phyloP scores from a whole-genome alignment of 805 yeast species.

The Kodamaea sagamina region DNA sequence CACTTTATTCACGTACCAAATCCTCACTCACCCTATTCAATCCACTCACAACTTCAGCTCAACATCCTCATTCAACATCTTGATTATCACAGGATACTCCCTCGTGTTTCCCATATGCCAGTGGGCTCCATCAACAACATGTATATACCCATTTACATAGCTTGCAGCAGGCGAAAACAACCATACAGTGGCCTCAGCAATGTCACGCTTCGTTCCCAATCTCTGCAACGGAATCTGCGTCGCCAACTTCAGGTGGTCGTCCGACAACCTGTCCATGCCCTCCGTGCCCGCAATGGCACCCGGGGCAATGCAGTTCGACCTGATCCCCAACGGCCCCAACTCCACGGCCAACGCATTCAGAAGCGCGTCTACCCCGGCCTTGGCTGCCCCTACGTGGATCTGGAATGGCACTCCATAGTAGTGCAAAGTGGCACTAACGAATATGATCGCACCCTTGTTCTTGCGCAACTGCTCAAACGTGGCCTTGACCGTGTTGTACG shows the following conservation, averaged over 20 bases:
- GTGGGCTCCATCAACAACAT: constrained; percentile 86
- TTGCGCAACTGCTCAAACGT: constrained; percentile 38
- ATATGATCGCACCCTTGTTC: constrained; percentile 38
- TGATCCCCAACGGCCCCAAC: constrained; percentile 31
- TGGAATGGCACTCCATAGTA: constrained; percentile 46
- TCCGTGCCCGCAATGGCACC: constrained; percentile 32
- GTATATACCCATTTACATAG: constrained; percentile 74
- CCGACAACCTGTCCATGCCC: constrained; percentile 26
- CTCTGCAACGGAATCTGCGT: constrained; percentile 64
- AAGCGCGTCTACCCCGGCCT: constrained; percentile 34
- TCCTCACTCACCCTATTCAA: no score
- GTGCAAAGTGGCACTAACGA: constrained; percentile 46
- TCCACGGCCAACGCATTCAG: constrained; percentile 34
- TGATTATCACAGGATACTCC: constrained; percentile 35
- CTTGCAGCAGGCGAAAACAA: constrained; percentile 81
- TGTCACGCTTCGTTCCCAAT: constrained; percentile 70
- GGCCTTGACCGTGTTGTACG: constrained; percentile 45
- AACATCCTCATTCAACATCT: constrained; percentile 17
- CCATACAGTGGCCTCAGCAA: constrained; percentile 84
- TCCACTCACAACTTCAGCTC: constrained; percentile 18
- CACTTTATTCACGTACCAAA: no score
- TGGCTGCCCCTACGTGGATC: constrained; percentile 33
- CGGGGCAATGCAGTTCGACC: constrained; percentile 31
- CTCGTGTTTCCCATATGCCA: constrained; percentile 60
- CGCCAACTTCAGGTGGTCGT: constrained; percentile 12